These are phyloP conservation scores for Xerocomus cyaneibrunnescens DNA, from an alignment of 1,284 basidiomycete species.

Conservation along the genomic window DNA sequence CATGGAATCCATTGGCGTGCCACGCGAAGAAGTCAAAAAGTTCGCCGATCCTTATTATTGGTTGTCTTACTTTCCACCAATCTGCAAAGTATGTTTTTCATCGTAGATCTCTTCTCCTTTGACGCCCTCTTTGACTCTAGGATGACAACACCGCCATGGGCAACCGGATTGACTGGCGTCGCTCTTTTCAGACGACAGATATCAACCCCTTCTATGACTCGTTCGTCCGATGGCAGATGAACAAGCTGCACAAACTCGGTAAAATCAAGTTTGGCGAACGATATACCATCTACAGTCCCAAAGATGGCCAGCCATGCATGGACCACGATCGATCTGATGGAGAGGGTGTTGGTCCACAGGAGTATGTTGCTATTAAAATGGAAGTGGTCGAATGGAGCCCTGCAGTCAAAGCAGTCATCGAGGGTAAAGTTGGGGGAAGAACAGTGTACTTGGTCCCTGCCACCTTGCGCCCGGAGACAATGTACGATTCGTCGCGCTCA, in stretches of 20 bases:
- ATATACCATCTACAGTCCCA: slow-evolving; percentile 99
- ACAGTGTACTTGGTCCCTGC: slow-evolving; percentile 94
- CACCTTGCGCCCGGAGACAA: slow-evolving; percentile 95
- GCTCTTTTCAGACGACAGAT: slow-evolving; percentile 93
- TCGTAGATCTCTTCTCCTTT: background rate
- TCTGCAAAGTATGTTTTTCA: slow-evolving; percentile 67
- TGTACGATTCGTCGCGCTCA: slow-evolving; percentile 50
- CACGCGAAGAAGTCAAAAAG: slow-evolving; percentile 88
- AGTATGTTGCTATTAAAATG: slow-evolving; percentile 97
- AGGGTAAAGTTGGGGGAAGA: slow-evolving; percentile 70
- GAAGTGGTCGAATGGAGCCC: slow-evolving; percentile 82
- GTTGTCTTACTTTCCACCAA: slow-evolving; percentile 95
- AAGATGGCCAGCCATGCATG: slow-evolving; percentile 99
- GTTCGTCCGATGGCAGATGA: slow-evolving; percentile 99
- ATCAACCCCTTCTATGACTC: slow-evolving; percentile 97
- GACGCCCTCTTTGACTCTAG: slow-evolving; percentile 39
- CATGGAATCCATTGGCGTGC: slow-evolving; percentile 91
- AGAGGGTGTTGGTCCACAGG: slow-evolving; percentile 94
- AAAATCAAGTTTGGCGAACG: slow-evolving; percentile 99
- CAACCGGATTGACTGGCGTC: slow-evolving; percentile 96
- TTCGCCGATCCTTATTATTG: slow-evolving; percentile 95
- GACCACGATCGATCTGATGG: slow-evolving; percentile 98
- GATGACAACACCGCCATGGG: slow-evolving; percentile 86
- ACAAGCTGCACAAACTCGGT: slow-evolving; percentile 82
- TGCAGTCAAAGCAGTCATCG: slow-evolving; percentile 60